Base-by-base conservation (phyloP, 257 asterid genomes). In the Verbascum thapsus region DNA sequence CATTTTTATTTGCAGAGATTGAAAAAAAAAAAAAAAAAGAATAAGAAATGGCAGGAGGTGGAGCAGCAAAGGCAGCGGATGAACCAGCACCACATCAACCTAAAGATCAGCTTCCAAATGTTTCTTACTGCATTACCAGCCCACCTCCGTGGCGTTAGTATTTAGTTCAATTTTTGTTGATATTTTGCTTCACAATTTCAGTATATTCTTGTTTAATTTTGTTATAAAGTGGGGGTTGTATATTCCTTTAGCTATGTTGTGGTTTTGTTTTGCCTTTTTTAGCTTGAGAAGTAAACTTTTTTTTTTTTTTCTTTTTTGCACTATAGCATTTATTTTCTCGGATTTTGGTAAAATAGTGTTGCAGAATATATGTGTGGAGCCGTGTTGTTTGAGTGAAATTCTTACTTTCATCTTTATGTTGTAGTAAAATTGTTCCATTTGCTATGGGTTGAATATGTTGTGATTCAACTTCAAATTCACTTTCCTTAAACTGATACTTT, bases 91-190 rank as follows among this genome's bases (percentile, higher is more conserved):
- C 95, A 16, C 96, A 90, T 18, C 88, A 77, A 38, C 94, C 92
- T 10, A 87, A 90, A 62, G 97, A 89, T 70, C 95, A 89, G 76
- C 95, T 89, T 76, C 90, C 91, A 18, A 71, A 73, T 78, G 95
- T 89, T 78, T 80, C 88, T 42, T 89, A 78, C 84, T 89, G 97
- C 97, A 89, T 89, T 63, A 83, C 91, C n/a, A 89, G 97, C 70
- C 94, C 94, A 70, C 97, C 95, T 68, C 95, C 95, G 53, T 89
- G 97, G 97, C 95, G 97, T 89, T 45, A 84, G 94, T 86, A 17
- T 59, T 32, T 53, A 18, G n/a, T n/a, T n/a, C n/a, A n/a, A n/a
- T n/a, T 1, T 26, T 26, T 26, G 32, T 26, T 26, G 5, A 26
- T 41, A 43, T 61, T n/a, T n/a, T 43, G 45, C 39, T 61, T 52